phyloP scores from a whole-genome alignment of 2,329 filamentous ascomycete genomes.

The Trichoderma harzianum region DNA sequence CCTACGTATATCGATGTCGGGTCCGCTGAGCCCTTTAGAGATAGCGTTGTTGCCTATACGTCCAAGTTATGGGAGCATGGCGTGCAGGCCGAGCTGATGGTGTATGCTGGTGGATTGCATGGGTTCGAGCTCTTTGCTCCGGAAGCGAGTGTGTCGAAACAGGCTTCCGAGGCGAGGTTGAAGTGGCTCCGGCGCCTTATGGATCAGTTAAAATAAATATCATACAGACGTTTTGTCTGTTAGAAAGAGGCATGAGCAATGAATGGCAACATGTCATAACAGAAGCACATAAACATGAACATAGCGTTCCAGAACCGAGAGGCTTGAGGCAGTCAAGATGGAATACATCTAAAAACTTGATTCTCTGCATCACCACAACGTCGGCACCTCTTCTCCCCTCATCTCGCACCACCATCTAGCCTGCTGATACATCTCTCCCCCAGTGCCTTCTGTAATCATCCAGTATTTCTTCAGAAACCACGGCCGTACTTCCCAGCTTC shows the following conservation, averaged over 20 bases:
- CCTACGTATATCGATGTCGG: not conserved
- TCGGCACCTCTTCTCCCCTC: constrained; percentile 24
- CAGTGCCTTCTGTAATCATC: constrained; percentile 28
- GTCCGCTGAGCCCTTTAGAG: not conserved
- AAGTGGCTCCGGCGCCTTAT: not conserved
- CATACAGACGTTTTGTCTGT: not conserved
- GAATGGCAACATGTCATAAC: not conserved
- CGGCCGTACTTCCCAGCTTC: constrained; percentile 31
- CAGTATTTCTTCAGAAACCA: constrained; percentile 30
- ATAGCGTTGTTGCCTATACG: not conserved
- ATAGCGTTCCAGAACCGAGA: not conserved
- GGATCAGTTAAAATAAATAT: not conserved
- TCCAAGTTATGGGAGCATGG: not conserved
- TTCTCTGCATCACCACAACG: constrained; percentile 1
- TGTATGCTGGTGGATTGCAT: not conserved
- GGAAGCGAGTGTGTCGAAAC: not conserved
- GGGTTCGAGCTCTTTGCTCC: not conserved
- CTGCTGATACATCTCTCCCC: constrained; percentile 29
- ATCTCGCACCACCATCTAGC: constrained; percentile 30
- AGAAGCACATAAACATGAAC: not conserved
- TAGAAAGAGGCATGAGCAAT: not conserved
- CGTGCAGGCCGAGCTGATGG: not conserved
- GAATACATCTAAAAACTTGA: not conserved
- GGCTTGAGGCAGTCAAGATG: not conserved
- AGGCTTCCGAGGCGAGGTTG: not conserved